Evolutionary conservation across 1,139 yeast genomes (phyloP).

Genomic region (Magnusiomyces ingens): DNA sequence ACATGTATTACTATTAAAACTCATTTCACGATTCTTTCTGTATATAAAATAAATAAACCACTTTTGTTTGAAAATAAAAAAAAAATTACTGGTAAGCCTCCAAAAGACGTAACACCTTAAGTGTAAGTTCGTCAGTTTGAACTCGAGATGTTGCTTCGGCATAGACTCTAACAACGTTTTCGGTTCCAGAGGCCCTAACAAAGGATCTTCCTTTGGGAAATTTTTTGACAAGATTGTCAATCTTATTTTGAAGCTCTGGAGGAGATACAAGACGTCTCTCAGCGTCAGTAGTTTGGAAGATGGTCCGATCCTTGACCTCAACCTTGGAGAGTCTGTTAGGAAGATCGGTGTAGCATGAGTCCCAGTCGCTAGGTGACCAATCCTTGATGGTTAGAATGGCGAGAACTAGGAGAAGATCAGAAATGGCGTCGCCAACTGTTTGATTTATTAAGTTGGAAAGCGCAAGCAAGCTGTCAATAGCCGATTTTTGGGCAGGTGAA

Average conservation of each 20-base stretch:
- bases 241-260: slow-evolving; percentile 62
- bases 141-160: slow-evolving; percentile 69
- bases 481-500: slow-evolving; percentile 36
- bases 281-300: slow-evolving; percentile 82
- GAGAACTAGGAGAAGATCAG: slow-evolving; percentile 76
- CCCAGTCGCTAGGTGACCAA: slow-evolving; percentile 66
- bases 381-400: slow-evolving; percentile 54
- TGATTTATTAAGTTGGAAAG: slow-evolving; percentile 77
- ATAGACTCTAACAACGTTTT: slow-evolving; percentile 92
- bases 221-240: slow-evolving; percentile 57
- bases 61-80: background rate
- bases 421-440: slow-evolving; percentile 94
- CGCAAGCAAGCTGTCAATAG: slow-evolving; percentile 48
- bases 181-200: slow-evolving; percentile 97
- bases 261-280: slow-evolving; percentile 80
- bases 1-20: background rate
- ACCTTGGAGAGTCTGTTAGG: slow-evolving; percentile 83
- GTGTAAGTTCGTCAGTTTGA: slow-evolving; percentile 50
- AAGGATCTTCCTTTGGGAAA: slow-evolving; percentile 71
- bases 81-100: slow-evolving; percentile 22
- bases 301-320: slow-evolving; percentile 70
- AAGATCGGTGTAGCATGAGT: slow-evolving; percentile 66
- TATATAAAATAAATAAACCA: background rate
- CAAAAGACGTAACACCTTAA: slow-evolving; percentile 39
- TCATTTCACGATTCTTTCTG: background rate